Evolutionary conservation across 116 monocot species (phyloP).

Genomic region (Trichopus zeylanicus): DNA sequence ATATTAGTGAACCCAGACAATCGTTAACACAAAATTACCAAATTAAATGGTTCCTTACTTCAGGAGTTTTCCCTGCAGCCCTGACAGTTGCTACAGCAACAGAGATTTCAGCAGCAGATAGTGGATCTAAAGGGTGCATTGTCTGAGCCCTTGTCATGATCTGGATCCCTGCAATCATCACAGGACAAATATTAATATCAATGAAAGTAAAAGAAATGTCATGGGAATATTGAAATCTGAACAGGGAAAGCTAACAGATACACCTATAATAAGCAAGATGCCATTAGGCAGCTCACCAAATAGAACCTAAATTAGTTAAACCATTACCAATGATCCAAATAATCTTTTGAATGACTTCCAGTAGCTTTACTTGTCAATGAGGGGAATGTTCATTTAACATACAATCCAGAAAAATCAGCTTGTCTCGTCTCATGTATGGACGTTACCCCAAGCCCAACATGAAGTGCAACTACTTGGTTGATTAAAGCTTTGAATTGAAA

Average conservation of each 20-base stretch:
- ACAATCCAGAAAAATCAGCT: not conserved
- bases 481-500: not conserved
- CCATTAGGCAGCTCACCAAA: too few species aligned
- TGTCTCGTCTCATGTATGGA: not conserved
- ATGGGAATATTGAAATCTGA: too few species aligned
- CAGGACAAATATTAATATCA: not conserved
- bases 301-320: too few species aligned
- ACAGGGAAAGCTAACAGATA: not conserved
- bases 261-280: not conserved
- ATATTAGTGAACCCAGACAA: too few species aligned
- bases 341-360: too few species aligned
- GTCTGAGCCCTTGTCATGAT: constrained; percentile 73
- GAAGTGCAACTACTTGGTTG: not conserved
- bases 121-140: constrained; percentile 86
- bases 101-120: constrained; percentile 94
- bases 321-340: too few species aligned
- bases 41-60: constrained; percentile 31
- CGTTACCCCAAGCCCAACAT: not conserved
- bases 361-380: too few species aligned
- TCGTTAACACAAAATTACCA: not conserved
- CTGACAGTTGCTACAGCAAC: constrained; percentile 93
- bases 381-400: not conserved
- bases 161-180: constrained; percentile 48
- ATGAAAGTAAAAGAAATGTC: not conserved
- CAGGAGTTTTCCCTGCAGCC: constrained; percentile 87